phyloP scores from a whole-genome alignment of 2,329 filamentous ascomycete genomes.

The Diaporthe caulivora region DNA sequence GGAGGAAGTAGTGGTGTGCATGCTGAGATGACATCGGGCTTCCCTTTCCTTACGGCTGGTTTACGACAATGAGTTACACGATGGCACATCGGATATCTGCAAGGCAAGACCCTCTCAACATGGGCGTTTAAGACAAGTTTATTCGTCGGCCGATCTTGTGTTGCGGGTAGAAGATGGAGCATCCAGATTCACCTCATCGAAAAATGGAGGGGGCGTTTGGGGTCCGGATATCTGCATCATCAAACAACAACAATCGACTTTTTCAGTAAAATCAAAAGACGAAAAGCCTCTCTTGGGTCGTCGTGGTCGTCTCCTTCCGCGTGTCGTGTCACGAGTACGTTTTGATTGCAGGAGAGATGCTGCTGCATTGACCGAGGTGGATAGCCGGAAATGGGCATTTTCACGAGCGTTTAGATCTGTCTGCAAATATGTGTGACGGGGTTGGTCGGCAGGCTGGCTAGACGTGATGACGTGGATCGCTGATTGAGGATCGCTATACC shows the following conservation, averaged over 20 bases:
- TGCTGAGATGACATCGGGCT: slow-evolving; percentile 48
- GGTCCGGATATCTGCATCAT: slow-evolving; percentile 86
- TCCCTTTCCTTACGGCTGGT: slow-evolving; percentile 59
- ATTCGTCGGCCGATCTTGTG: slow-evolving; percentile 44
- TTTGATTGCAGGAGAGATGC: slow-evolving; percentile 51
- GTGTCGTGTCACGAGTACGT: slow-evolving; percentile 60
- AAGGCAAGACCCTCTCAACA: slow-evolving; percentile 59
- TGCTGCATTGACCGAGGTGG: slow-evolving; percentile 63
- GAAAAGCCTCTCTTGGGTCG: slow-evolving; percentile 57
- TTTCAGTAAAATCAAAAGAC: slow-evolving; percentile 41
- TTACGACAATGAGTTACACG: slow-evolving; percentile 59
- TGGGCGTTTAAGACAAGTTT: slow-evolving; percentile 63
- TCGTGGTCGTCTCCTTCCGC: slow-evolving; percentile 54
- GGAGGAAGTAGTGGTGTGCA: slow-evolving; percentile 90
- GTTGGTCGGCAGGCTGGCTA: slow-evolving; percentile 44
- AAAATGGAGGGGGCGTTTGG: slow-evolving; percentile 76
- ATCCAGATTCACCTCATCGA: slow-evolving; percentile 68
- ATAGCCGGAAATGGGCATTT: slow-evolving; percentile 69
- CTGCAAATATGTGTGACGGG: slow-evolving; percentile 31
- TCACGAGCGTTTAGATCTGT: slow-evolving; percentile 63
- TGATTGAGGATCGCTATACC: slow-evolving; percentile 71
- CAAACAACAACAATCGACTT: slow-evolving; percentile 51
- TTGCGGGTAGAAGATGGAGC: slow-evolving; percentile 81
- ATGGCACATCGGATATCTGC: slow-evolving; percentile 71
- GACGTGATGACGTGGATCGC: slow-evolving; percentile 73